phyloP scores from a whole-genome alignment of 1,284 basidiomycete species.

The Microbotryum saponariae region DNA sequence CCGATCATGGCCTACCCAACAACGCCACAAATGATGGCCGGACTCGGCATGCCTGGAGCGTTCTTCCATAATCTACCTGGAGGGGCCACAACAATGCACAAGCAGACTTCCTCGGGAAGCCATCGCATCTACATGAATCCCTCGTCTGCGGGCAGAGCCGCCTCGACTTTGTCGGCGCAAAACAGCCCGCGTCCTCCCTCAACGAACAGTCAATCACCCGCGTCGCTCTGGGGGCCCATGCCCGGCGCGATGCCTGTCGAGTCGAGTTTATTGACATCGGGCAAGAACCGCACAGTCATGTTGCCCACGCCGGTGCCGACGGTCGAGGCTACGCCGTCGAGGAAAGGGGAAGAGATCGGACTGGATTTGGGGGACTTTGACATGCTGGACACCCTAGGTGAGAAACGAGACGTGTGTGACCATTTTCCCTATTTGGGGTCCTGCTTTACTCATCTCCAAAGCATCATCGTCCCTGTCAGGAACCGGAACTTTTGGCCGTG shows the following conservation, averaged over 20 bases:
- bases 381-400: slow-evolving; percentile 36
- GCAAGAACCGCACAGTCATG: not conserved
- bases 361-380: slow-evolving; percentile 35
- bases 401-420: not conserved
- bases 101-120: not conserved
- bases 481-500: slow-evolving; percentile 36
- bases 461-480: slow-evolving; percentile 13
- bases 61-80: not conserved
- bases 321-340: slow-evolving; percentile 3
- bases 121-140: not conserved
- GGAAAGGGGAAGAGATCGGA: slow-evolving; percentile 33
- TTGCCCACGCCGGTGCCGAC: not conserved
- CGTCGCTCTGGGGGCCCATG: no score
- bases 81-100: not conserved
- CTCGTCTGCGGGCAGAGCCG: not conserved
- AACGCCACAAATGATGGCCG: not conserved
- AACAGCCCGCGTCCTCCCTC: not conserved
- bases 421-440: not conserved
- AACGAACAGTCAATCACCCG: no score
- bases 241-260: no score
- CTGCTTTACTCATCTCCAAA: not conserved
- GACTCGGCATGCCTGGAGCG: not conserved
- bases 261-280: no score
- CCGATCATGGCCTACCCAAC: not conserved
- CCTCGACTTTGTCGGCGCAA: not conserved